These are phyloP conservation scores for Vanrija sp. DNA, from an alignment of 1,284 basidiomycete species.

Conservation along the genomic window DNA sequence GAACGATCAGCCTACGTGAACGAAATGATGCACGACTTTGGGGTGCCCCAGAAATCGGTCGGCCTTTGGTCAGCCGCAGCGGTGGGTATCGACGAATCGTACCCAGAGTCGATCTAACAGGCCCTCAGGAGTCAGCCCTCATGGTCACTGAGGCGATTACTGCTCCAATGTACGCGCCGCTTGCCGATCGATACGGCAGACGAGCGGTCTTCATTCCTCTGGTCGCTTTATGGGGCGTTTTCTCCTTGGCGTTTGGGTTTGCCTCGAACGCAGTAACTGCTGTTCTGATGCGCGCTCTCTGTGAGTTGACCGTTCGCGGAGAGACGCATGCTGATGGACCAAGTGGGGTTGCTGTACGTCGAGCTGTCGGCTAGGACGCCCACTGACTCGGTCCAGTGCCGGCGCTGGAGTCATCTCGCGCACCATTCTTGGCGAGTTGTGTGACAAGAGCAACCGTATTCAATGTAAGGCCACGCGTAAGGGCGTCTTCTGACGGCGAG, in stretches of 20 bases:
- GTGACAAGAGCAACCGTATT: conserved; percentile 36
- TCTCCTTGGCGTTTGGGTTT: conserved; percentile 24
- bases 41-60: conserved; percentile 33
- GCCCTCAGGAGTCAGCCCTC: conserved; percentile 30
- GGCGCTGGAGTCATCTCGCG: conserved; percentile 37
- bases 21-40: conserved; percentile 37
- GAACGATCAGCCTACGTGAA: conserved; percentile 34
- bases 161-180: conserved; percentile 34
- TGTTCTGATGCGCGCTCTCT: conserved; percentile 21
- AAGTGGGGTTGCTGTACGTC: conserved; percentile 28
- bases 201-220: conserved; percentile 31
- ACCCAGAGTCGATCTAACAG: not conserved
- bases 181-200: conserved; percentile 32
- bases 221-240: conserved; percentile 18
- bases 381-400: conserved; percentile 2
- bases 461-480: conserved; percentile 17
- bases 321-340: not conserved
- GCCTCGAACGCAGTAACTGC: conserved; percentile 13
- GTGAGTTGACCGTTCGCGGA: conserved; percentile 19
- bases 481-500: conserved; percentile 6
- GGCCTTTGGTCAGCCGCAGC: conserved; percentile 37
- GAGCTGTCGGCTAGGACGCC: no score
- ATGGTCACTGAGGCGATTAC: conserved; percentile 37
- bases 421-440: conserved; percentile 41
- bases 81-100: conserved; percentile 19